Evolutionary conservation across 257 asterid species (phyloP).

Genomic region (Capsicum rhomboideum): DNA sequence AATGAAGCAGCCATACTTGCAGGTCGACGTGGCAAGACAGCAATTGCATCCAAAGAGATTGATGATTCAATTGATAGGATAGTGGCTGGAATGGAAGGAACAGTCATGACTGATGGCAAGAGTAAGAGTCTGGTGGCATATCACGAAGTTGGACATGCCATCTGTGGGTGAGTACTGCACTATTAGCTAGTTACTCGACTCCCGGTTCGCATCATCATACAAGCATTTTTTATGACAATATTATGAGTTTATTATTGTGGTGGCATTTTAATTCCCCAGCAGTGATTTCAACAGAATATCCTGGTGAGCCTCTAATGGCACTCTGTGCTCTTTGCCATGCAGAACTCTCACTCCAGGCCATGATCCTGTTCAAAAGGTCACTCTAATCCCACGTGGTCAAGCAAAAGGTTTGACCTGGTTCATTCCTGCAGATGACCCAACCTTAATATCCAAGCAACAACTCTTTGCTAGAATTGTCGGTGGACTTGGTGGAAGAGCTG

Average conservation of each 20-base stretch:
- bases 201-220: not conserved
- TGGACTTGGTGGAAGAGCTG: conserved; percentile 99
- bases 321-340: conserved; percentile 18
- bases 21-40: conserved; percentile 83
- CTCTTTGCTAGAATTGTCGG: conserved; percentile 95
- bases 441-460: conserved; percentile 95
- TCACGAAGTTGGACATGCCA: conserved; percentile 99
- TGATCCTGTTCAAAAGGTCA: conserved; percentile 94
- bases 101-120: conserved; percentile 98
- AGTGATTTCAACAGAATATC: not conserved
- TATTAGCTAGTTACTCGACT: not conserved
- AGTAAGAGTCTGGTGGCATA: conserved; percentile 98
- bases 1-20: conserved; percentile 97
- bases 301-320: not conserved
- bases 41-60: conserved; percentile 79
- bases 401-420: conserved; percentile 99
- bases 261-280: not conserved
- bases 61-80: conserved; percentile 97
- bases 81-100: conserved; percentile 99
- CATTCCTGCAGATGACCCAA: conserved; percentile 94
- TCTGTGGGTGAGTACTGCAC: conserved; percentile 71
- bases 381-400: conserved; percentile 92
- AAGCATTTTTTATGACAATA: not conserved
- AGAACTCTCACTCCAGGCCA: conserved; percentile 97
- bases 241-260: not conserved